Percentiles rank a stretch among this genome's conserved stretches.
phyloP scores from a whole-genome alignment of 148 eudicot species.

The Chenopodium formosanum region DNA sequence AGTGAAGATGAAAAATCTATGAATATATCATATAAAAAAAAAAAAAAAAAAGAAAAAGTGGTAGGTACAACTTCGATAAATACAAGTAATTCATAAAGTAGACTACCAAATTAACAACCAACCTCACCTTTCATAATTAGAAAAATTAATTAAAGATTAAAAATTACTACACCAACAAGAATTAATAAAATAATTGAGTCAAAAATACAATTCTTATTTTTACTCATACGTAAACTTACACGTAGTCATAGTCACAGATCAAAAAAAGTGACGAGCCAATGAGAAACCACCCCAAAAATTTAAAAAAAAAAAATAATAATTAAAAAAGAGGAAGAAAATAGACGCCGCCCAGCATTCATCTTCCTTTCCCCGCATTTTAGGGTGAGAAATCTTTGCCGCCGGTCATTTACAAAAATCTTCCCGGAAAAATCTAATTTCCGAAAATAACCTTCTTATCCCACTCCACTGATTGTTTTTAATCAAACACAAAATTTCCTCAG shows the following conservation, averaged over 20 bases:
- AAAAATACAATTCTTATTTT: conserved; percentile 2
- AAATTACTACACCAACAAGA: background rate
- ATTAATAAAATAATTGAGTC: background rate
- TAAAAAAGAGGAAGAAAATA: background rate
- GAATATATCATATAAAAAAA: too few species aligned
- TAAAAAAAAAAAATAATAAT: background rate
- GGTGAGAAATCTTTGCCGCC: conserved; percentile 62
- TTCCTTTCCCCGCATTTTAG: conserved; percentile 41
- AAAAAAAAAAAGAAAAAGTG: too few species aligned
- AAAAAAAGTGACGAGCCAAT: conserved; percentile 25
- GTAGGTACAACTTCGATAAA: background rate
- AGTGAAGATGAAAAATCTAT: too few species aligned
- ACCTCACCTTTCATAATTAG: too few species aligned
- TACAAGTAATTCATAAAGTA: background rate
- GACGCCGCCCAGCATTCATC: conserved; percentile 61
- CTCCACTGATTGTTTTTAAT: background rate
- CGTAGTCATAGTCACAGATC: conserved; percentile 27
- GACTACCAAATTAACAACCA: background rate
- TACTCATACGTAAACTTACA: conserved; percentile 2
- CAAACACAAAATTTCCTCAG: background rate
- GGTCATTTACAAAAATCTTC: conserved; percentile 38
- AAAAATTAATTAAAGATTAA: too few species aligned
- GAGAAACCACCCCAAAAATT: background rate
- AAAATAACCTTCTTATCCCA: conserved; percentile 5
- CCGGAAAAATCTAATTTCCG: conserved; percentile 30